phyloP scores from a whole-genome alignment of 1,139 yeast species.

The Taiozyma sp. region DNA sequence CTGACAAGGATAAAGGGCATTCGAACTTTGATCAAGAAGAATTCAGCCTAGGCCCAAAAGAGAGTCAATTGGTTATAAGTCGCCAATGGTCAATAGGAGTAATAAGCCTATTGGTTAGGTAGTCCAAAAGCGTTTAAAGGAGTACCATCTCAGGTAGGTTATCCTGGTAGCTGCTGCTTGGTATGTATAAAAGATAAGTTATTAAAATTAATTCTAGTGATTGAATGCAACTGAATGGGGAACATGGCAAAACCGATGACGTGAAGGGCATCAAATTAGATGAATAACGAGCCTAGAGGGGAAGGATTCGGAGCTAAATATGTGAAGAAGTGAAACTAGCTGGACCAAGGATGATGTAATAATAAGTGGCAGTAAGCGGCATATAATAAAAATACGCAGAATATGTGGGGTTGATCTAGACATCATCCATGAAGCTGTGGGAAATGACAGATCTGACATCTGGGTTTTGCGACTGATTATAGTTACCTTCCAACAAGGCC shows the following conservation, averaged over 20 bases:
- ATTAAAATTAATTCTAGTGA: background rate
- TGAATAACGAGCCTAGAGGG: background rate
- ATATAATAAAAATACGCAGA: background rate
- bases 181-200: background rate
- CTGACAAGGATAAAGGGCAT: no score
- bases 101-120: no score
- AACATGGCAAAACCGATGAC: background rate
- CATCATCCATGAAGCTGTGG: conserved; percentile 15
- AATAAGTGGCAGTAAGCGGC: background rate
- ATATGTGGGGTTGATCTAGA: background rate
- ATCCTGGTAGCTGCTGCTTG: background rate
- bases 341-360: background rate
- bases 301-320: background rate
- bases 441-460: conserved; percentile 12
- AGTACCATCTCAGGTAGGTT: no score
- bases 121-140: no score
- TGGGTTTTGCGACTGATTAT: background rate
- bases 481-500: conserved; percentile 10
- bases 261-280: background rate
- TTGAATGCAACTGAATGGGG: background rate
- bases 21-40: no score
- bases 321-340: background rate
- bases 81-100: no score
- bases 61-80: no score
- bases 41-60: no score